phyloP scores from a whole-genome alignment of 1,139 yeast species.

The Kurtzmaniella quercitrusa region DNA sequence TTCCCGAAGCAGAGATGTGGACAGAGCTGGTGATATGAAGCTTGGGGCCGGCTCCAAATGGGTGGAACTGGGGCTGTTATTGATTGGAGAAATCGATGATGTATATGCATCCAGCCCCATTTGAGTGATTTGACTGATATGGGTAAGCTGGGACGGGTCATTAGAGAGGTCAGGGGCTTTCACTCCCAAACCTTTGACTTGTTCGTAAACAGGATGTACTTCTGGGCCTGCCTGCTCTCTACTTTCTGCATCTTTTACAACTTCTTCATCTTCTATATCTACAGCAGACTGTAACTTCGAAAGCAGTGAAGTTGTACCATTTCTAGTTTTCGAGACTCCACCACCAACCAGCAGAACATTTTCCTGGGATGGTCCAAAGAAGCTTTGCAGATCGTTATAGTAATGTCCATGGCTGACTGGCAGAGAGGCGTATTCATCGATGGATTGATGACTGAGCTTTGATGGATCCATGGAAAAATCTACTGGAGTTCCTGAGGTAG shows the following conservation, averaged over 20 bases:
- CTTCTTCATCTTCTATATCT: not conserved
- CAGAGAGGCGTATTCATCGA: not conserved
- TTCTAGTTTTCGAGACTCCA: not conserved
- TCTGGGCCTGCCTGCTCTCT: no score
- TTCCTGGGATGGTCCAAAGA: slow-evolving; percentile 1
- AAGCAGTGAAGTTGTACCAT: not conserved
- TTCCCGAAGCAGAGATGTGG: not conserved
- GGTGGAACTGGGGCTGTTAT: not conserved
- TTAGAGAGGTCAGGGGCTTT: not conserved
- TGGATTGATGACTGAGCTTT: not conserved
- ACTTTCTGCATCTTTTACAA: no score
- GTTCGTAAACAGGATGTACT: not conserved
- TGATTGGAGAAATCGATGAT: not conserved
- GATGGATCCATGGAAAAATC: not conserved
- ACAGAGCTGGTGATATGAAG: not conserved
- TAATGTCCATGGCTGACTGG: slow-evolving; percentile 2
- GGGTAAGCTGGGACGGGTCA: not conserved
- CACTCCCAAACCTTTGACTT: not conserved
- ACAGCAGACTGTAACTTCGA: not conserved
- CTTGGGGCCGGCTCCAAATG: not conserved
- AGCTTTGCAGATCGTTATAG: slow-evolving; percentile 1
- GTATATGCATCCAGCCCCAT: not conserved
- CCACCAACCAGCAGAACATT: slow-evolving; percentile 5
- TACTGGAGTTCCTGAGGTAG: not conserved
- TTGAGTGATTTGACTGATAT: not conserved